Evolutionary conservation across 805 yeast species (phyloP).

Genomic region (Allodekkera sacchari): DNA sequence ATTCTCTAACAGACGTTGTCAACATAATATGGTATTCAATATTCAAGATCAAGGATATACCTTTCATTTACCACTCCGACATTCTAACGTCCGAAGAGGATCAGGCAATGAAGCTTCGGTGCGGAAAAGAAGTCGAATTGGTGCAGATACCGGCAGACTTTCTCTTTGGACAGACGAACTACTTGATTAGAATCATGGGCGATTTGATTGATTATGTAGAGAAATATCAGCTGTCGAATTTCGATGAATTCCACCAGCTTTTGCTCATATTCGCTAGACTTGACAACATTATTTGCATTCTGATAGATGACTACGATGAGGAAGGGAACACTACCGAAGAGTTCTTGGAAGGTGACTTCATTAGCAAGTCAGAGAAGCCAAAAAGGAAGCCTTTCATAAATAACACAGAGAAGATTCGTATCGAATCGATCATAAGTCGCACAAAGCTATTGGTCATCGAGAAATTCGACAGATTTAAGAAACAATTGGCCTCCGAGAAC

Average conservation of each 20-base stretch:
- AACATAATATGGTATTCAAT: slow-evolving; percentile 60
- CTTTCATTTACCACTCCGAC: slow-evolving; percentile 20
- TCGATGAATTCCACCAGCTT: slow-evolving; percentile 16
- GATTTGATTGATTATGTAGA: slow-evolving; percentile 56
- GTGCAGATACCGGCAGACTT: slow-evolving; percentile 10
- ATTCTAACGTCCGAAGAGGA: slow-evolving; percentile 3
- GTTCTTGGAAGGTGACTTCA: slow-evolving; percentile 4
- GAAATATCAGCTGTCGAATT: slow-evolving; percentile 23
- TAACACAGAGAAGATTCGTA: slow-evolving; percentile 27
- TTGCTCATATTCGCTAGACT: slow-evolving; percentile 18
- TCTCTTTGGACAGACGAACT: slow-evolving; percentile 54
- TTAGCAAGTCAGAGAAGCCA: slow-evolving; percentile 4
- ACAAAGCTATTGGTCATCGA: slow-evolving; percentile 21
- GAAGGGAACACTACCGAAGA: slow-evolving; percentile 4
- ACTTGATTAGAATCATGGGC: slow-evolving; percentile 54
- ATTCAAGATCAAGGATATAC: slow-evolving; percentile 21
- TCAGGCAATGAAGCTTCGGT: background rate
- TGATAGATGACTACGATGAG: slow-evolving; percentile 19
- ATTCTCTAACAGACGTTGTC: slow-evolving; percentile 33
- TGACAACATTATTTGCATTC: slow-evolving; percentile 23
- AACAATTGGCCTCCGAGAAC: slow-evolving; percentile 3
- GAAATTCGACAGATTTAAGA: slow-evolving; percentile 23
- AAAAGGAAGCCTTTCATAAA: slow-evolving; percentile 9
- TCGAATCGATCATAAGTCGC: slow-evolving; percentile 23
- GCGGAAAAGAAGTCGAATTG: slow-evolving; percentile 6